Evolutionary conservation across 2,329 filamentous ascomycete species (phyloP).

Genomic region (Biscogniauxia sp.): DNA sequence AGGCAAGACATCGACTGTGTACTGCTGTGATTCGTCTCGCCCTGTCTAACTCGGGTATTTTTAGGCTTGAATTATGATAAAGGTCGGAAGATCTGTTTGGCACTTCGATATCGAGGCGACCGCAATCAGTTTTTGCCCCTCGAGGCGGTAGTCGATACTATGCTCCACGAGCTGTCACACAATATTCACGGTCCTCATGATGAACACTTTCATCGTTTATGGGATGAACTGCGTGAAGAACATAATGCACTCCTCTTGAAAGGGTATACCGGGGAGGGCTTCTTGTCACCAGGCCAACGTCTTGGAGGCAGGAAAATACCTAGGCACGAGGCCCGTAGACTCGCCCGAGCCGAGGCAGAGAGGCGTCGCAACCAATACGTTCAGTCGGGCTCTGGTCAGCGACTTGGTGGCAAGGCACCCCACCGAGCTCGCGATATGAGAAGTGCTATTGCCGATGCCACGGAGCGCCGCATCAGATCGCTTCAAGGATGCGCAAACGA

Average conservation of each 20-base stretch:
- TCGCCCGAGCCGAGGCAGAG: conserved; percentile 73
- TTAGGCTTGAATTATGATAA: conserved; percentile 72
- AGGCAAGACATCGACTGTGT: conserved; percentile 43
- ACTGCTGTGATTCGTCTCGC: neutral
- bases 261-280: conserved; percentile 89
- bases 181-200: conserved; percentile 84
- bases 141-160: conserved; percentile 81
- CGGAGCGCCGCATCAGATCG: conserved; percentile 64
- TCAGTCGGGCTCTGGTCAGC: conserved; percentile 59
- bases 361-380: conserved; percentile 57
- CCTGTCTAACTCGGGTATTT: conserved; percentile 3
- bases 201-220: conserved; percentile 76
- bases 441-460: conserved; percentile 68
- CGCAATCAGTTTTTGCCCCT: conserved; percentile 73
- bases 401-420: conserved; percentile 62
- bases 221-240: conserved; percentile 87
- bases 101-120: conserved; percentile 75
- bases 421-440: conserved; percentile 65
- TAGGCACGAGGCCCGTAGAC: conserved; percentile 68
- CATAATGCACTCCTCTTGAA: conserved; percentile 72
- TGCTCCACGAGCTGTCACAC: conserved; percentile 93
- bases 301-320: conserved; percentile 70
- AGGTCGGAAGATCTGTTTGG: conserved; percentile 77
- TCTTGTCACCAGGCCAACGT: conserved; percentile 70
- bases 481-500: conserved; percentile 75